Base-by-base conservation (phyloP, 2,329 filamentous ascomycete genomes). In the Grosmannia serpens region DNA sequence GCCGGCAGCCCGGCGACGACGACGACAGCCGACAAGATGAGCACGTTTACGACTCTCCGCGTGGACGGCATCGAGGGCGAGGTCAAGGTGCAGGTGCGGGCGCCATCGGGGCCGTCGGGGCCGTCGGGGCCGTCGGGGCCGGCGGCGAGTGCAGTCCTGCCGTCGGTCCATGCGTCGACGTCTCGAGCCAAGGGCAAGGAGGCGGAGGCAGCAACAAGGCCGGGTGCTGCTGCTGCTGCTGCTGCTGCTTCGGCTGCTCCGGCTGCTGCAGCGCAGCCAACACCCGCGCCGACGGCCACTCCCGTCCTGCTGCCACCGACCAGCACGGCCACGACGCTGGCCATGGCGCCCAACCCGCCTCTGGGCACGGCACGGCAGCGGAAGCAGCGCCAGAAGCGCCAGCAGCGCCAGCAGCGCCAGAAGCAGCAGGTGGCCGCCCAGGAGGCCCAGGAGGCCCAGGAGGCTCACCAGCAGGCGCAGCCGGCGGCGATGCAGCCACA, bases 11-110 rank as follows among this genome's bases (percentile, higher is more conserved):
- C 13, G 6, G 22, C 38, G 8, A 47, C 53, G 56, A 68, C 38
- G 38, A 4, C 27, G 26, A 69, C 52, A 4, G 41, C 38, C 22
- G 55, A 55, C 13, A 52, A 22, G 20, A 49, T 49, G 46, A 49
- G 46, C 46, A 49, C 46, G 22, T 47, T 57, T 24, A 75, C 74
- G 49, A 77, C 73, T 35, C 71, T 83, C 1, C 71, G 77, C 35
- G 74, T 83, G 26, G 80, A 84, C 59, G 81, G 80, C 53, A 75
- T 83, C 11, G 72, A 75, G 17, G 80, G 79, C 20, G 80, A 83
- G 62, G 76, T 84, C 27, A 77, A 78, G 63, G 78, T 83, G 10
- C 75, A 80, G 62, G 74, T 82, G 8, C 75, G 77, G 31, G 44
- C 38, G 1, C 56, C 57, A 10, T 51, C 27, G 3, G 59, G 57